phyloP scores from a whole-genome alignment of 106 monocot genomes.

The Allium fistulosum region DNA sequence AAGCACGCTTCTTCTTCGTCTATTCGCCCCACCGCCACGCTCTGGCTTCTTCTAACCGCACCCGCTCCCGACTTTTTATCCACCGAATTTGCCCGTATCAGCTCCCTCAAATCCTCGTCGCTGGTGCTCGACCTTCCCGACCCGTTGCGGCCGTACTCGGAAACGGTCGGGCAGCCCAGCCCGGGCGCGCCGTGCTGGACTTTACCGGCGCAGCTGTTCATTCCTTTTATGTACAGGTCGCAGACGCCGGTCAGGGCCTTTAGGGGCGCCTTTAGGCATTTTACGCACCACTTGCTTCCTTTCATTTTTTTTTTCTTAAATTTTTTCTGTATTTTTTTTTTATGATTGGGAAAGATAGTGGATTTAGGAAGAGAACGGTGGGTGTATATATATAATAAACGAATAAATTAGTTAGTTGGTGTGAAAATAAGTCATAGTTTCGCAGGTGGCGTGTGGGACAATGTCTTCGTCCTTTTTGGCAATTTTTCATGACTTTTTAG shows the following conservation, averaged over 20 bases:
- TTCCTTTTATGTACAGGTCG: conserved; percentile 17
- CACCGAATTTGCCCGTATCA: not conserved
- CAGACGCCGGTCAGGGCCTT: conserved; percentile 3
- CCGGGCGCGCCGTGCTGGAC: not conserved
- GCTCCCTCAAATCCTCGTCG: conserved; percentile 6
- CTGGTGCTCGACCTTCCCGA: not conserved
- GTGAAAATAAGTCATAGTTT: too few species aligned
- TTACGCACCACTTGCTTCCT: not conserved
- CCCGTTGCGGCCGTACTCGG: not conserved
- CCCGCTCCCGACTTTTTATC: not conserved
- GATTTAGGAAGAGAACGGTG: too few species aligned
- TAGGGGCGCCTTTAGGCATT: conserved; percentile 2
- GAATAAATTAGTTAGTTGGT: too few species aligned
- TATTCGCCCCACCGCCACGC: conserved; percentile 10
- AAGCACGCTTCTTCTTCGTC: conserved; percentile 14
- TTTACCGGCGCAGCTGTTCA: conserved; percentile 12
- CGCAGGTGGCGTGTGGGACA: too few species aligned
- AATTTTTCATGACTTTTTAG: too few species aligned
- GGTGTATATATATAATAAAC: too few species aligned
- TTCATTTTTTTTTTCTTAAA: not conserved
- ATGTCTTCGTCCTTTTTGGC: too few species aligned
- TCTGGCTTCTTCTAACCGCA: conserved; percentile 2
- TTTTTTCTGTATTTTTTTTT: too few species aligned
- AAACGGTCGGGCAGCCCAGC: not conserved
- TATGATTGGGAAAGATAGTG: too few species aligned